phyloP scores from a whole-genome alignment of 1,139 yeast species.

The Saccharomyces hybrid region DNA sequence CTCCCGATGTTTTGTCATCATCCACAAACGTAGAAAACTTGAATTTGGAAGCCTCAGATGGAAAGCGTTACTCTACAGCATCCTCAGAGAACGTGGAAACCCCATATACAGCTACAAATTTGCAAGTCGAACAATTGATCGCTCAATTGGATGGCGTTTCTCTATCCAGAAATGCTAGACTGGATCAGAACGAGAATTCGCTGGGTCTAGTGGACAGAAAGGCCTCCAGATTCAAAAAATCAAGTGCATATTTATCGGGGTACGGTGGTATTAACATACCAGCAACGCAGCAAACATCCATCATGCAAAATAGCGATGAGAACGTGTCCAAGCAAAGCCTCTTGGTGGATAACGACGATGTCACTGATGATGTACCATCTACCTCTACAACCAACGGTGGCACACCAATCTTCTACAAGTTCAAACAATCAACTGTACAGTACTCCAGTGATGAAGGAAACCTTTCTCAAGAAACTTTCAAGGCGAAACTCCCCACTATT shows the following conservation, averaged over 20 bases:
- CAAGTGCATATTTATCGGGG: constrained; percentile 25
- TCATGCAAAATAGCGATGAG: not conserved
- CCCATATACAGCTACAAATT: constrained; percentile 13
- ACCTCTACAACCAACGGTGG: constrained; percentile 1
- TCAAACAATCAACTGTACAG: constrained; percentile 3
- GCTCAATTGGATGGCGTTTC: constrained; percentile 28
- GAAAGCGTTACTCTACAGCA: not conserved
- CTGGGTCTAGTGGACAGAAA: not conserved
- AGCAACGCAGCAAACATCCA: not conserved
- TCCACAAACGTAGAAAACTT: not conserved
- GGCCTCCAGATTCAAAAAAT: constrained; percentile 15
- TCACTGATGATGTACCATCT: not conserved
- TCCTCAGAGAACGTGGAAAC: not conserved
- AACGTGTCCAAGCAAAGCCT: not conserved
- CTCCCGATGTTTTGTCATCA: not conserved
- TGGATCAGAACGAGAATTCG: constrained; percentile 3
- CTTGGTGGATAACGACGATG: constrained; percentile 2
- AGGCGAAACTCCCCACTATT: not conserved
- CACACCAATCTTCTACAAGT: constrained; percentile 19
- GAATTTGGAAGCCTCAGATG: not conserved
- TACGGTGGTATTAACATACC: constrained; percentile 5
- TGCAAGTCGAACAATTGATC: constrained; percentile 25
- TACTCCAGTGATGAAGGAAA: not conserved
- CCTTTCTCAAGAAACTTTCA: not conserved
- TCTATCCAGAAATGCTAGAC: constrained; percentile 18